These are phyloP conservation scores for Penicillium sp. DNA, from an alignment of 2,329 filamentous ascomycete genomes.

Conservation along the genomic window DNA sequence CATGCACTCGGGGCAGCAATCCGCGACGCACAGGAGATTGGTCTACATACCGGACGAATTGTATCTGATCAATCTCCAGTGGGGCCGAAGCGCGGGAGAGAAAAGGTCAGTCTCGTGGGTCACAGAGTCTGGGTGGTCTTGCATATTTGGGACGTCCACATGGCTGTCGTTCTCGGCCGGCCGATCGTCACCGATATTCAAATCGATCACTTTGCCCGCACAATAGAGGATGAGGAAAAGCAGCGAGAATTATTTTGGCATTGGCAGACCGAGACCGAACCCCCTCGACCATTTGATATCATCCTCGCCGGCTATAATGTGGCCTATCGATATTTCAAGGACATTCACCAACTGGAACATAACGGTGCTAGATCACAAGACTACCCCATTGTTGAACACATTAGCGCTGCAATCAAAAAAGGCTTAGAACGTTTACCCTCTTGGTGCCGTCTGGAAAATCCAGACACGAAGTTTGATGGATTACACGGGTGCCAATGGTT, in stretches of 20 bases:
- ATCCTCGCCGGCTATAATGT: constrained; percentile 11
- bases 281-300: constrained; percentile 9
- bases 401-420: constrained; percentile 10
- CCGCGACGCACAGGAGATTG: constrained; percentile 22
- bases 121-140: constrained; percentile 18
- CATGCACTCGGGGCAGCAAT: constrained; percentile 17
- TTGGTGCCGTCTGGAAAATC: constrained; percentile 16
- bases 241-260: constrained; percentile 8
- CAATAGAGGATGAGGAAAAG: constrained; percentile 5
- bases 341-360: constrained; percentile 7
- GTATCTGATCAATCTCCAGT: not conserved
- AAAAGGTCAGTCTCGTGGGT: constrained; percentile 1
- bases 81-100: not conserved
- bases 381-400: constrained; percentile 14
- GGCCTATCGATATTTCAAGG: constrained; percentile 11
- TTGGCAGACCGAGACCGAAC: constrained; percentile 10
- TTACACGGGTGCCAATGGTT: constrained; percentile 15
- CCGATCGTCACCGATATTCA: constrained; percentile 16
- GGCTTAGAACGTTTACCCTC: constrained; percentile 12
- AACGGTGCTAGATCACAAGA: constrained; percentile 3
- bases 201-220: constrained; percentile 10
- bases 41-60: constrained; percentile 16
- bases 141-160: constrained; percentile 23
- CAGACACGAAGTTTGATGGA: constrained; percentile 17
- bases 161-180: constrained; percentile 21